phyloP scores from a whole-genome alignment of 1,284 basidiomycete species.

The Cutaneotrichosporon cyanovorans region DNA sequence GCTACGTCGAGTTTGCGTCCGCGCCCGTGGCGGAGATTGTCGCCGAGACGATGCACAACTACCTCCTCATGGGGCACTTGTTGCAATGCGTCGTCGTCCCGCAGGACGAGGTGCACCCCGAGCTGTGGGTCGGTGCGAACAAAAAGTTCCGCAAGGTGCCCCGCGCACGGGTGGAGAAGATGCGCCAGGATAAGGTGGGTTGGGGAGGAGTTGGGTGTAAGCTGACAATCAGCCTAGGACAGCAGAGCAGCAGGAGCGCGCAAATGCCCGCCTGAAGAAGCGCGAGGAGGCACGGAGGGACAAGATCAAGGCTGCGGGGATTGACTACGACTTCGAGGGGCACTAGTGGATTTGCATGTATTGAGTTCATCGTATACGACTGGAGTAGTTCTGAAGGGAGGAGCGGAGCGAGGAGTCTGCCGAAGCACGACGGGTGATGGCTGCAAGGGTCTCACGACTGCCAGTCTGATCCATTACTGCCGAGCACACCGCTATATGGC shows the following conservation, averaged over 20 bases:
- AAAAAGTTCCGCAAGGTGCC: slow-evolving; percentile 79
- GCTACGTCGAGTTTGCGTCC: slow-evolving; percentile 89
- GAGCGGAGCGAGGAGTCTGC: too few species aligned
- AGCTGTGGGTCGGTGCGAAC: slow-evolving; percentile 95
- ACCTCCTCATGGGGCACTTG: slow-evolving; percentile 88
- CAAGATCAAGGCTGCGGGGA: slow-evolving; percentile 72
- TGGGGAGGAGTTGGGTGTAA: background rate
- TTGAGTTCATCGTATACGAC: background rate
- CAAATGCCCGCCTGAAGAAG: slow-evolving; percentile 63
- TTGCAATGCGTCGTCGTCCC: slow-evolving; percentile 78
- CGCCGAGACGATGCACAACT: slow-evolving; percentile 98
- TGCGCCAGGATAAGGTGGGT: slow-evolving; percentile 71
- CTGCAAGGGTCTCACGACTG: too few species aligned
- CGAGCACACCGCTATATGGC: too few species aligned
- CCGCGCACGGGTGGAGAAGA: slow-evolving; percentile 60
- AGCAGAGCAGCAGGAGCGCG: slow-evolving; percentile 58
- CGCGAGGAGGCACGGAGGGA: slow-evolving; percentile 70
- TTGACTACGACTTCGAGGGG: slow-evolving; percentile 78
- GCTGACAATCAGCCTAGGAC: slow-evolving; percentile 58
- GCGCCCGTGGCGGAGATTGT: slow-evolving; percentile 87
- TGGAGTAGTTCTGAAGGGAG: too few species aligned
- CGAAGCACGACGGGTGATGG: too few species aligned
- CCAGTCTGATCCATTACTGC: too few species aligned
- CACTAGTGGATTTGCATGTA: slow-evolving; percentile 12
- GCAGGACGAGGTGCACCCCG: slow-evolving; percentile 79